phyloP scores from a whole-genome alignment of 495 filamentous ascomycete genomes.

The Aspergillus haitiensis region DNA sequence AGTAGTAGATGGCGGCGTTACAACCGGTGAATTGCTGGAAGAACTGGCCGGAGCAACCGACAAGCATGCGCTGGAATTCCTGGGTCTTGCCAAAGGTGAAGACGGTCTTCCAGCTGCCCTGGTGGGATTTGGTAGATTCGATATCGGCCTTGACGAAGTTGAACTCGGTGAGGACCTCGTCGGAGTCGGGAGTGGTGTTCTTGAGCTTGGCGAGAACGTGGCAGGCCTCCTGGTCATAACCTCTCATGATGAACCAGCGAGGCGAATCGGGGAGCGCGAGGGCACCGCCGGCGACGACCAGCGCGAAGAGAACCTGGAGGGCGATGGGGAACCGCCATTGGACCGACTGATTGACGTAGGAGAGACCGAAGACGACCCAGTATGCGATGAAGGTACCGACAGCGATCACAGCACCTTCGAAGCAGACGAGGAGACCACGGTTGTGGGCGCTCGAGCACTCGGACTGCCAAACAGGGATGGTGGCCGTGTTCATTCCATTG shows the following conservation, averaged over 20 bases:
- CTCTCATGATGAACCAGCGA: conserved; percentile 68
- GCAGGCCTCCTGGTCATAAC: conserved; percentile 57
- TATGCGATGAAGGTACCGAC: conserved; percentile 77
- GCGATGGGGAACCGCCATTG: conserved; percentile 72
- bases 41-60: conserved; percentile 54
- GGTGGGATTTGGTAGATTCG: conserved; percentile 33
- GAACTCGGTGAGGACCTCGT: conserved; percentile 43
- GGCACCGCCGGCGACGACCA: conserved; percentile 59
- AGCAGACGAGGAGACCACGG: conserved; percentile 76
- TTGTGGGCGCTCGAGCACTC: conserved; percentile 71
- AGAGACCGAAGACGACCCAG: conserved; percentile 80
- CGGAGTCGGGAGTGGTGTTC: conserved; percentile 28
- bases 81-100: conserved; percentile 48
- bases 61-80: conserved; percentile 46
- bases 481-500: conserved; percentile 73
- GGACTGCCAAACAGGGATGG: conserved; percentile 77
- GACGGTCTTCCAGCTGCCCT: conserved; percentile 36
- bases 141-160: conserved; percentile 49
- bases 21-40: conserved; percentile 77
- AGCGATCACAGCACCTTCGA: conserved; percentile 76
- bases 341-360: conserved; percentile 49
- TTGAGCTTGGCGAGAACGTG: conserved; percentile 64
- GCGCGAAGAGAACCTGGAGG: conserved; percentile 73
- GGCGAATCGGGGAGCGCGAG: conserved; percentile 71
- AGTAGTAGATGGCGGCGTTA: conserved; percentile 85